These are phyloP conservation scores for Circinella umbellata DNA, from an alignment of 371 early-diverging fungal genomes.

Conservation along the genomic window DNA sequence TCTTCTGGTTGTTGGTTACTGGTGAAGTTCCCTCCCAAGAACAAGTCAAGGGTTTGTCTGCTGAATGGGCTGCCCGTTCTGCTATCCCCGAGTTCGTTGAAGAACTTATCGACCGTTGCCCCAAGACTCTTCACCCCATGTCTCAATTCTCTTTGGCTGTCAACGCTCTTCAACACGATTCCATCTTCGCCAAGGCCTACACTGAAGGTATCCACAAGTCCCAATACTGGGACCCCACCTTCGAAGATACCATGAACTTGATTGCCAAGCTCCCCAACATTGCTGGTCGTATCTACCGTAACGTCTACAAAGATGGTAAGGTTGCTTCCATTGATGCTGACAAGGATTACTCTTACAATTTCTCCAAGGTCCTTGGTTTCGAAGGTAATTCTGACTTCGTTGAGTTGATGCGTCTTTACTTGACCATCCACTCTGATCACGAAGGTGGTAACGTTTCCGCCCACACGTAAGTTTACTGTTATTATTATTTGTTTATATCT, in stretches of 20 bases:
- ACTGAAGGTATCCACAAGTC: constrained; percentile 92
- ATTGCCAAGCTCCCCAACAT: constrained; percentile 97
- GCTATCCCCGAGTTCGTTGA: constrained; percentile 91
- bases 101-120: constrained; percentile 96
- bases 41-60: constrained; percentile 90
- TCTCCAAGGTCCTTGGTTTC: constrained; percentile 93
- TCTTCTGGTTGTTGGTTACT: constrained; percentile 98
- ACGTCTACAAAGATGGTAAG: constrained; percentile 97
- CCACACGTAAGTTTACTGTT: constrained; percentile 67
- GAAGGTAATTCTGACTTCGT: constrained; percentile 87
- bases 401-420: constrained; percentile 97
- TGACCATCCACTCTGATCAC: constrained; percentile 99
- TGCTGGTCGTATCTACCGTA: constrained; percentile 98
- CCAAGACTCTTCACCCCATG: constrained; percentile 98
- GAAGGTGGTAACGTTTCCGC: constrained; percentile 99
- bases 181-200: constrained; percentile 96
- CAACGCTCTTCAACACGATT: constrained; percentile 95
- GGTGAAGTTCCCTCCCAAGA: constrained; percentile 96
- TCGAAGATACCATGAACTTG: constrained; percentile 97
- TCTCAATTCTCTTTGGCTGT: constrained; percentile 96
- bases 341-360: constrained; percentile 95
- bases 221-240: constrained; percentile 97
- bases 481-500: neutral
- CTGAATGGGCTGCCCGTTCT: constrained; percentile 96
- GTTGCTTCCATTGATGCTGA: constrained; percentile 80